Evolutionary conservation across 306 rosid species (phyloP), one percentile per base, ranked within the genome.

Genomic region (Cucumis melo): DNA sequence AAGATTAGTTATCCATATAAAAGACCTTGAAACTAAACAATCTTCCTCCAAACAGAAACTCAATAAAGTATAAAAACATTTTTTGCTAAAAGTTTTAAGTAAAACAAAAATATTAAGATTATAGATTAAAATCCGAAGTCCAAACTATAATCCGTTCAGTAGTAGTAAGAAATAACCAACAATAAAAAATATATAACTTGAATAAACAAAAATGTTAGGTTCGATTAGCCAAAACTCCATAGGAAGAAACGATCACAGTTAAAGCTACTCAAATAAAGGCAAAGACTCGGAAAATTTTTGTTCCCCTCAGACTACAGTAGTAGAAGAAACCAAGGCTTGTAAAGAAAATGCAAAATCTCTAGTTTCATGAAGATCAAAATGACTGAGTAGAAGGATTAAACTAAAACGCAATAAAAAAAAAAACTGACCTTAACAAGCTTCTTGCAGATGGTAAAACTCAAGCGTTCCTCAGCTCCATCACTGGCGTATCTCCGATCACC

Each of bases 361-460:
- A 39, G 56, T 68, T 23, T 21, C 74, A 68, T 68, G 20, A 44
- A 41, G 74, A 5, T 13, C 29, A 41, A 68, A 68, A 67, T 66
- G 53, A n/a, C 53, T 11, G 55, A 13, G 74, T 7, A 21, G 36
- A 21, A 44, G 38, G 57, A 23, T 44, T 12, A 5, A 44, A 44
- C 36, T 41, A 5, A 67, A 67, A 67, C n/a, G 55, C 36, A 20
- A 67, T 21, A 41, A 21, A 79, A 21, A 21, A 79, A 21, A 57
- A 79, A 20, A 48, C 93, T 84, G 82, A 95, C 99, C 98, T 95
- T 96, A 66, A 92, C 99, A 24, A 95, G 88, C 83, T 81, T 90
- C 87, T 87, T 87, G 91, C 99, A 95, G 59, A 92, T 86, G 79
- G 80, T 86, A 89, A 95, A 95, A 93, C 98, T 95, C 90, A 90